These are phyloP conservation scores for Trichophyton mentagrophytes DNA, from an alignment of 2,329 filamentous ascomycete genomes.

Conservation along the genomic window DNA sequence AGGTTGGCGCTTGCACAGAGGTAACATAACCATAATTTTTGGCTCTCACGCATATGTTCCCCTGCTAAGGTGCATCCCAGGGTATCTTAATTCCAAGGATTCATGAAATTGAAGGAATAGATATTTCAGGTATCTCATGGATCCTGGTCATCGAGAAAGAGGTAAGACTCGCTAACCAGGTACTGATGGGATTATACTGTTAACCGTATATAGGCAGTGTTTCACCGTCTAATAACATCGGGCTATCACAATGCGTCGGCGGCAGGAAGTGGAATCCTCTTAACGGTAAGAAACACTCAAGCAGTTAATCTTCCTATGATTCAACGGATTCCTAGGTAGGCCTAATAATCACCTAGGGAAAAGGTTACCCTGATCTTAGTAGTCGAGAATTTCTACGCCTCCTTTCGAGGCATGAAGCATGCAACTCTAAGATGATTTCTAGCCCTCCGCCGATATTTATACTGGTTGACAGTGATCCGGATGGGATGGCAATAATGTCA, in stretches of 20 bases:
- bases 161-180: slow-evolving; percentile 21
- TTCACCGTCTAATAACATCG: slow-evolving; percentile 42
- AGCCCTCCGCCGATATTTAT: slow-evolving; percentile 32
- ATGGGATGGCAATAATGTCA: slow-evolving; percentile 50
- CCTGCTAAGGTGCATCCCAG: slow-evolving; percentile 24
- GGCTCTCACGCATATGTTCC: neutral
- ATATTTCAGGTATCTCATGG: slow-evolving; percentile 40
- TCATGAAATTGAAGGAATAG: slow-evolving; percentile 33
- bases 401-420: slow-evolving; percentile 21
- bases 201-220: slow-evolving; percentile 40
- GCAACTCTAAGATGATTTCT: neutral
- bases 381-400: slow-evolving; percentile 43
- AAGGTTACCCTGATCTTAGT: slow-evolving; percentile 51
- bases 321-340: neutral
- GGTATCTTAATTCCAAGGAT: slow-evolving; percentile 43
- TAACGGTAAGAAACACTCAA: slow-evolving; percentile 37
- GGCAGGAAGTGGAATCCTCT: slow-evolving; percentile 38
- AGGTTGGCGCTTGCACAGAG: slow-evolving; percentile 27
- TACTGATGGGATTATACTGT: neutral
- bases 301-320: neutral
- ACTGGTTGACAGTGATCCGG: slow-evolving; percentile 49
- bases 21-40: slow-evolving; percentile 18
- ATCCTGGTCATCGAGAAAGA: slow-evolving; percentile 54
- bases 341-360: slow-evolving; percentile 34
- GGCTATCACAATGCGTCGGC: slow-evolving; percentile 32